Evolutionary conservation across 139 green algal species (phyloP), one percentile per base, ranked within the genome.

Genomic region (Chlamydomonas urium): DNA sequence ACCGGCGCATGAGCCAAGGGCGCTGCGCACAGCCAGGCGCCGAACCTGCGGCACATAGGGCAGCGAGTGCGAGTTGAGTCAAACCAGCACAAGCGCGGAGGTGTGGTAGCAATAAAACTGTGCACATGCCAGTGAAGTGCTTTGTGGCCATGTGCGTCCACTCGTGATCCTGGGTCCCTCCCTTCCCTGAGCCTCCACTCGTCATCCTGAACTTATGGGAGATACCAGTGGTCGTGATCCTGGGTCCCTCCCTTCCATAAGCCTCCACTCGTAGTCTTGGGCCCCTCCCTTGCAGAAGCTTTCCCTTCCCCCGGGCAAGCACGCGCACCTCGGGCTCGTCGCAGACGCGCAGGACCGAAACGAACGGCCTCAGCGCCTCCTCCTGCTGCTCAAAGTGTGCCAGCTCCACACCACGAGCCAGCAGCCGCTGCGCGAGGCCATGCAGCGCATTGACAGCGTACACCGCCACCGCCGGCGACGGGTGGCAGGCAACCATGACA

Each of bases 331-430:
- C 47, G 5, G 47, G 45, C 19, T 79, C 80, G 57, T 88, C 84
- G 37, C 73, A 86, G 50, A 92, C 81, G 32, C 90, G 82, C 85
- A 97, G 88, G 63, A 97, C 85, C 1, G 89, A 72, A 65, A 96
- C 88, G 75, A 97, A 97, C 2, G 93, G 92, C 47, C 87, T 81
- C 65, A 98, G 69, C 29, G 93, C 93, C 65, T 96, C 90, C 66
- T 96, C 90, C 74, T 92, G 81, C 62, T 83, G 88, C 4, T 81
- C 91, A 80, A 93, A 97, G 73, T 92, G 88, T 23, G 83, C 76
- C 34, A 96, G 83, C 81, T 96, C 92, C 2, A 87, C 80, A 35
- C 87, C 14, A 42, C 17, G 4, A 42, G 34, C 17, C 17, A 68
- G 28, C 14, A 68, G 34, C 63, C 6, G 14, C 36, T 56, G 36